Percentiles rank a stretch among this genome's conserved stretches.
Evolutionary conservation across 2,329 filamentous ascomycete species (phyloP).

Genomic region (Paraphaeosphaeria sporulosa): DNA sequence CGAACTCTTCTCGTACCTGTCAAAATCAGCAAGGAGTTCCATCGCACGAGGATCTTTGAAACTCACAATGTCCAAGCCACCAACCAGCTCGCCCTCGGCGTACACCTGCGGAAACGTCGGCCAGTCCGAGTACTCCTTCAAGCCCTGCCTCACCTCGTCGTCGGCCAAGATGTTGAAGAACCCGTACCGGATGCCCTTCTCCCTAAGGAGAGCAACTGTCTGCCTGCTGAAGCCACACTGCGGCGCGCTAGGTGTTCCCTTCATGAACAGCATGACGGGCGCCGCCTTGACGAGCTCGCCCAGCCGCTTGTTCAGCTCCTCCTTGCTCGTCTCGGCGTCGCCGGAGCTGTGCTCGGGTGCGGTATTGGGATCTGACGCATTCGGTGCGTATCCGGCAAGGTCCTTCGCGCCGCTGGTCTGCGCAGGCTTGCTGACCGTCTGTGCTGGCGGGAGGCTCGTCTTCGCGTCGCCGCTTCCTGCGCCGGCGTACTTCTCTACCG

Average conservation of each 20-base stretch:
- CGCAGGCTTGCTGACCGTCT: slow-evolving; percentile 54
- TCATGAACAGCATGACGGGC: slow-evolving; percentile 99
- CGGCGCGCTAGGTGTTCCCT: slow-evolving; percentile 86
- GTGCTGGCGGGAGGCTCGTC: slow-evolving; percentile 51
- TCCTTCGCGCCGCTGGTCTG: slow-evolving; percentile 48
- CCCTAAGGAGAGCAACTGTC: slow-evolving; percentile 83
- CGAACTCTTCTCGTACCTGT: slow-evolving; percentile 92
- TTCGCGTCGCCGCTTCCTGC: slow-evolving; percentile 49
- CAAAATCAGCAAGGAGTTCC: slow-evolving; percentile 29
- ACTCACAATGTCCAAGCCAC: slow-evolving; percentile 94
- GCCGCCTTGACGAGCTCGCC: slow-evolving; percentile 90
- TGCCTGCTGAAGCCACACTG: slow-evolving; percentile 95
- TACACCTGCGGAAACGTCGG: slow-evolving; percentile 97
- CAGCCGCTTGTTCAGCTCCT: slow-evolving; percentile 84
- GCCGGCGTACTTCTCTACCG: slow-evolving; percentile 83
- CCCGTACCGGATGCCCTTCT: slow-evolving; percentile 92
- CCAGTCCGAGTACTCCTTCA: slow-evolving; percentile 99
- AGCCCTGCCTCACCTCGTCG: slow-evolving; percentile 92
- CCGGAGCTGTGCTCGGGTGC: slow-evolving; percentile 57
- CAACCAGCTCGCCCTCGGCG: slow-evolving; percentile 88
- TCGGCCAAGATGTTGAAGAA: slow-evolving; percentile 99
- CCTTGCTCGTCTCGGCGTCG: slow-evolving; percentile 64
- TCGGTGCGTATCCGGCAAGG: slow-evolving; percentile 56
- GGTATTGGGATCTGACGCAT: slow-evolving; percentile 51
- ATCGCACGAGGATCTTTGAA: background rate